phyloP scores from a whole-genome alignment of 2,329 filamentous ascomycete genomes.

The Acrodontium crateriforme region DNA sequence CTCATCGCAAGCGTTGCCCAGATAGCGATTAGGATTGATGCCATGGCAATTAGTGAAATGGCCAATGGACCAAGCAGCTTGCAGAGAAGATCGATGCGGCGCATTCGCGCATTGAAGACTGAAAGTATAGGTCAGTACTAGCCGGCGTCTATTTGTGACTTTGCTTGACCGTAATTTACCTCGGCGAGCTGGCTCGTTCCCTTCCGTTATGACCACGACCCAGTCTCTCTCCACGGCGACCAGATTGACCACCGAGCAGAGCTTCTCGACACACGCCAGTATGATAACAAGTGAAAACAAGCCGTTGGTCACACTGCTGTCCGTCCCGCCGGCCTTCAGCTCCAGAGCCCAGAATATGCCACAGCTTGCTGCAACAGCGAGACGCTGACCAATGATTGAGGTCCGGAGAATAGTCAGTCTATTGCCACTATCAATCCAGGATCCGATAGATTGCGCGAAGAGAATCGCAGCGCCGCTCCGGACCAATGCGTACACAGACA shows the following conservation, averaged over 20 bases:
- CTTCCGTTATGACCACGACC: slow-evolving; percentile 39
- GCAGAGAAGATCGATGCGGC: slow-evolving; percentile 45
- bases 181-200: slow-evolving; percentile 19
- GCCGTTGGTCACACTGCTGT: slow-evolving; percentile 2
- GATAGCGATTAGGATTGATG: slow-evolving; percentile 38
- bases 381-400: slow-evolving; percentile 20
- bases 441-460: slow-evolving; percentile 45
- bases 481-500: slow-evolving; percentile 55
- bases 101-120: slow-evolving; percentile 44
- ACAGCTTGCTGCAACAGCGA: background rate
- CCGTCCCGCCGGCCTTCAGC: background rate
- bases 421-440: slow-evolving; percentile 41
- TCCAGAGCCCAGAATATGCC: background rate
- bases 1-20: slow-evolving; percentile 38
- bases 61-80: slow-evolving; percentile 42
- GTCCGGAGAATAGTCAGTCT: slow-evolving; percentile 26
- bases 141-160: too few relatives aligned
- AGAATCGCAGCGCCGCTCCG: slow-evolving; percentile 45
- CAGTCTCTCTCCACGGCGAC: slow-evolving; percentile 61
- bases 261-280: slow-evolving; percentile 56
- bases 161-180: too few relatives aligned
- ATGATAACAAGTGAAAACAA: slow-evolving; percentile 28
- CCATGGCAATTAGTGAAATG: slow-evolving; percentile 36
- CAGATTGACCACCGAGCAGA: slow-evolving; percentile 49
- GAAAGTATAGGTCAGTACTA: too few relatives aligned